Percentiles rank a stretch among this genome's conserved stretches.
Evolutionary conservation across 164 flowering plant species (phyloP).

Genomic region (Magnolia sinica): DNA sequence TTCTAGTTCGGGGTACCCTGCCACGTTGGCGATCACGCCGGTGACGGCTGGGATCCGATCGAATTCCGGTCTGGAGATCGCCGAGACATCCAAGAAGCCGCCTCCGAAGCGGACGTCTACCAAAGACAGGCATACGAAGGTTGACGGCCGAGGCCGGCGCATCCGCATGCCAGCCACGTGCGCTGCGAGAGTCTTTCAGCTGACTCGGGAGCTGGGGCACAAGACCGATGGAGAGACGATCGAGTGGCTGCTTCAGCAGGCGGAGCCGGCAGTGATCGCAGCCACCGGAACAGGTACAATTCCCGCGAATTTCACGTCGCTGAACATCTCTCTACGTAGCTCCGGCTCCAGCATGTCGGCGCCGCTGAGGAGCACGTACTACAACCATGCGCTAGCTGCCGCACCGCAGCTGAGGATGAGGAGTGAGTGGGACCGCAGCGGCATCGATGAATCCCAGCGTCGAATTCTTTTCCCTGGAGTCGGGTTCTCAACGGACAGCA

Average conservation of each 20-base stretch:
- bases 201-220: slow-evolving; percentile 70
- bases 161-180: slow-evolving; percentile 87
- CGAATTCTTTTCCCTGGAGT: slow-evolving; percentile 29
- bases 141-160: slow-evolving; percentile 80
- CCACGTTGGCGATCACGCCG: slow-evolving; percentile 21
- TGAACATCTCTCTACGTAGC: slow-evolving; percentile 66
- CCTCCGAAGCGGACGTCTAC: slow-evolving; percentile 59
- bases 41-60: slow-evolving; percentile 16
- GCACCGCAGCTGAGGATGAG: slow-evolving; percentile 30
- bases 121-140: slow-evolving; percentile 78
- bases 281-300: slow-evolving; percentile 89
- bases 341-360: slow-evolving; percentile 58
- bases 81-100: slow-evolving; percentile 36
- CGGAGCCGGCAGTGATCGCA: slow-evolving; percentile 80
- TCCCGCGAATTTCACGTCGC: slow-evolving; percentile 74
- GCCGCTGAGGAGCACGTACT: slow-evolving; percentile 39
- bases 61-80: slow-evolving; percentile 6
- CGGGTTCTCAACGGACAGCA: slow-evolving; percentile 22
- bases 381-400: slow-evolving; percentile 26
- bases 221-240: slow-evolving; percentile 81
- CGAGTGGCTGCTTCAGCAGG: slow-evolving; percentile 80
- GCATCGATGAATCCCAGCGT: slow-evolving; percentile 12
- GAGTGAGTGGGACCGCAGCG: slow-evolving; percentile 35
- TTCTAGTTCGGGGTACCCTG: slow-evolving; percentile 31
- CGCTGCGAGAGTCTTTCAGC: slow-evolving; percentile 81